Conservation (phyloP, 305 asterid species). For the Coffea humblotiana region DNA sequence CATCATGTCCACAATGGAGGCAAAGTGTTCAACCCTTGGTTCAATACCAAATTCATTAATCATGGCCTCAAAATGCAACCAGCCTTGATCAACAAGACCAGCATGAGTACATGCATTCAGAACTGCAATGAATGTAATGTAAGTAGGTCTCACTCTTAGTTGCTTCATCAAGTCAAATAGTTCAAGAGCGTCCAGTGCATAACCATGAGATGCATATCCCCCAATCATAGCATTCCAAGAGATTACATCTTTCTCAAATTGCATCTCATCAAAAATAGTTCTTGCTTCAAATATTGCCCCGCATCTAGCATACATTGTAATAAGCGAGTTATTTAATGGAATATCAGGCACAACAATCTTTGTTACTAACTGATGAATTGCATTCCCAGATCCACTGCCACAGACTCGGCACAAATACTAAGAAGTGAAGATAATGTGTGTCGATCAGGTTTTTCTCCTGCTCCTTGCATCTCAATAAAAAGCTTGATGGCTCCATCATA, state of each 20-base stretch:
- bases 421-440: conserved; percentile 80
- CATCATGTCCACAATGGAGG: conserved; percentile 75
- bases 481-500: conserved; percentile 54
- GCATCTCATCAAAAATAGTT: conserved; percentile 56
- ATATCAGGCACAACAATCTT: conserved; percentile 64
- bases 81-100: conserved; percentile 71
- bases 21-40: conserved; percentile 71
- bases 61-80: conserved; percentile 62
- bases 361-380: conserved; percentile 70
- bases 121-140: conserved; percentile 75
- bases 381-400: conserved; percentile 54
- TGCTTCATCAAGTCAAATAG: conserved; percentile 73
- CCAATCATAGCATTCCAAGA: conserved; percentile 97
- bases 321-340: conserved; percentile 75
- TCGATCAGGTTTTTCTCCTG: conserved; percentile 67
- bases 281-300: conserved; percentile 74
- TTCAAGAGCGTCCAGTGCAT: conserved; percentile 61
- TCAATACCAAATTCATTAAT: conserved; percentile 61
- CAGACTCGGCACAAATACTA: conserved; percentile 71
- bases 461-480: conserved; percentile 59
- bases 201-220: conserved; percentile 75
- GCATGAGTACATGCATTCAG: conserved; percentile 80
- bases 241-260: conserved; percentile 55
- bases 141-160: conserved; percentile 52
- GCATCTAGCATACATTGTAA: conserved; percentile 84